Base-by-base conservation (phyloP, 2,329 filamentous ascomycete genomes). In the Botryosphaeria dothidea region DNA sequence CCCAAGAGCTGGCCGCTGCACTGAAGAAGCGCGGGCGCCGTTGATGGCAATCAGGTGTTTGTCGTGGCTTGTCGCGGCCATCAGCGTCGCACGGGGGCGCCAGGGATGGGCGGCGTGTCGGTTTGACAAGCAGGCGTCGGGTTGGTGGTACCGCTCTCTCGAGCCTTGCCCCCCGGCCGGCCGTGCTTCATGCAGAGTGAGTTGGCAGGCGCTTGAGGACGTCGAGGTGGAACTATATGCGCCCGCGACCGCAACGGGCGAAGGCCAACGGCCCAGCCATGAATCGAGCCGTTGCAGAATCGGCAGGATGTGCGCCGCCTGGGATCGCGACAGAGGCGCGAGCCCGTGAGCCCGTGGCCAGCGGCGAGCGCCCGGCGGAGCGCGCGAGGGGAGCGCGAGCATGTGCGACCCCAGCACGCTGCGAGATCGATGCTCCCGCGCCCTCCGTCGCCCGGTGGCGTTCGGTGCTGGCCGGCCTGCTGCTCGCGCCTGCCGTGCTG, bases 201-300 rank as follows among this genome's bases (percentile, higher is more conserved):
- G 74, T 70, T 76, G 75, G 75, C 75, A 74, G 72, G 51, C 51
- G 51, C 51, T 56, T 56, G 51, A 56, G 51, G 51, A 38, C 52
- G 34, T 43, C 36, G 71, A 69, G 69, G 70, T 71, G 68, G 70
- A 73, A 69, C 73, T 70, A 76, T 71, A 64, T 57, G 62, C 49
- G 49, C 62, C 36, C 41, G 13, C 48, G 48, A 31, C 60, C 62
- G 51, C 49, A 54, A 57, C 27, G 36, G 62, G 49, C 34, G 38
- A 43, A 64, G 60, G 46, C 25, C 46, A 51, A 27, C 43, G 57
- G 45, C n/a, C 57, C 57, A 31, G 43, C 21, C 57, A 61, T 61
- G 57, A 61, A 34, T 61, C 57, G 57, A 58, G 54, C 57, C 57
- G 57, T 61, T 61, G 57, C 51, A 56, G 41, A 61, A 61, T 61